Conservation (phyloP, 2,329 filamentous ascomycete genomes). For the Corynespora cassiicola region DNA sequence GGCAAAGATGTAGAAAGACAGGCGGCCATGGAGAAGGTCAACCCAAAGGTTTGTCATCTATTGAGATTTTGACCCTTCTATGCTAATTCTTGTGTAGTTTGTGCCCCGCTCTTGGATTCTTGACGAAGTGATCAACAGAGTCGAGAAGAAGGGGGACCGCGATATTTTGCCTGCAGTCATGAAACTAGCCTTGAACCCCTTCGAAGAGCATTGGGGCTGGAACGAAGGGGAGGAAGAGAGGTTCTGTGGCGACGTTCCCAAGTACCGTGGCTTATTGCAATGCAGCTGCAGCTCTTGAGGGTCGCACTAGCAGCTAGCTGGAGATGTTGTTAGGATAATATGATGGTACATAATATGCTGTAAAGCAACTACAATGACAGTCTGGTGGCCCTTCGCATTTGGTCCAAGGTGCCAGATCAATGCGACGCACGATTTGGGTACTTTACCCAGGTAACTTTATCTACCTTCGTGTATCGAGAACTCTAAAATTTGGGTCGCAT, state of each 20-base stretch:
- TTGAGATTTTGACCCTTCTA: neutral
- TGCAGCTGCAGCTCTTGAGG: conserved; percentile 97
- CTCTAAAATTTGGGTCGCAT: too few species aligned
- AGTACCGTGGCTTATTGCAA: conserved; percentile 79
- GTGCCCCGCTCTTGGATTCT: conserved; percentile 89
- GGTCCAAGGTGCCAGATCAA: too few species aligned
- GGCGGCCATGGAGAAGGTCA: conserved; percentile 79
- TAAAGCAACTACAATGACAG: too few species aligned
- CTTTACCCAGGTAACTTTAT: too few species aligned
- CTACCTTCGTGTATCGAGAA: too few species aligned
- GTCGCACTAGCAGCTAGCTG: too few species aligned
- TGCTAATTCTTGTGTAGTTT: conserved; percentile 60
- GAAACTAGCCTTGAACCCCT: conserved; percentile 84
- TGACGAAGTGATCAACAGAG: conserved; percentile 88
- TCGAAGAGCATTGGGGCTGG: conserved; percentile 76
- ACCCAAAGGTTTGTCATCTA: conserved; percentile 69
- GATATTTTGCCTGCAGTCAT: conserved; percentile 79
- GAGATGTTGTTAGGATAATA: too few species aligned
- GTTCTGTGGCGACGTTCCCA: conserved; percentile 86
- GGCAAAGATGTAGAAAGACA: conserved; percentile 66
- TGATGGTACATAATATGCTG: too few species aligned
- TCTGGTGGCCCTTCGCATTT: too few species aligned
- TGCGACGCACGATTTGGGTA: too few species aligned
- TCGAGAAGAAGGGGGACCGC: conserved; percentile 83
- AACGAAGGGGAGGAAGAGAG: conserved; percentile 78